Conservation (phyloP, 1,284 basidiomycete species). For the Xanthoconium separans region DNA sequence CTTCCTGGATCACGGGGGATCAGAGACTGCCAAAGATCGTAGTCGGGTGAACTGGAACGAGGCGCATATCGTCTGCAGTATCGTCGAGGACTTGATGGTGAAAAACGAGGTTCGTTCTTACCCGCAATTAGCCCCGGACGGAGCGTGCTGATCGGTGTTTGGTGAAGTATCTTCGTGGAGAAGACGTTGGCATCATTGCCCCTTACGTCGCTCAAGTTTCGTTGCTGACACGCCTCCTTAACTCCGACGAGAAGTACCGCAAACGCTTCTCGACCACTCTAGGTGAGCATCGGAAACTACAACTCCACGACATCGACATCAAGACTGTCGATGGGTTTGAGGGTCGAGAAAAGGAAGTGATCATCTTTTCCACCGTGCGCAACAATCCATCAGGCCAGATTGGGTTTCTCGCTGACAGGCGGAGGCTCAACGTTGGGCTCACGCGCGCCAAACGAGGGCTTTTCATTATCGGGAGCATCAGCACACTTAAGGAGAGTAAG, state of each 20-base stretch:
- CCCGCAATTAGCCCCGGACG: not conserved
- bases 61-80: conserved; percentile 71
- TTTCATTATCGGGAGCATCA: conserved; percentile 77
- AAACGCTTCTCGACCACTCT: conserved; percentile 57
- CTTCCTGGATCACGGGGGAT: conserved; percentile 75
- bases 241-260: conserved; percentile 47
- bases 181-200: conserved; percentile 85
- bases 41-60: conserved; percentile 77
- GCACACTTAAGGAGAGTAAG: conserved; percentile 60
- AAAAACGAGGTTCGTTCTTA: conserved; percentile 62
- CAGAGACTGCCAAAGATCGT: conserved; percentile 63
- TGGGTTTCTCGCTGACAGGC: conserved; percentile 87
- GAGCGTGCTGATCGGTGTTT: conserved; percentile 16
- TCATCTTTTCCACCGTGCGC: conserved; percentile 88
- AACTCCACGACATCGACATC: conserved; percentile 70
- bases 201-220: conserved; percentile 84
- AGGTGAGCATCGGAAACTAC: conserved; percentile 61
- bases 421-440: conserved; percentile 85
- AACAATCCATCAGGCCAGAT: conserved; percentile 74
- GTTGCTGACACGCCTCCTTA: conserved; percentile 63
- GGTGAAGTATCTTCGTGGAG: conserved; percentile 57
- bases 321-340: conserved; percentile 94
- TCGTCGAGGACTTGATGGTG: conserved; percentile 76
- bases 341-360: conserved; percentile 89
- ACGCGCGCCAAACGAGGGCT: conserved; percentile 83